These are phyloP conservation scores for Akanthomyces uredinophilus DNA, from an alignment of 2,329 filamentous ascomycete species.

Conservation along the genomic window DNA sequence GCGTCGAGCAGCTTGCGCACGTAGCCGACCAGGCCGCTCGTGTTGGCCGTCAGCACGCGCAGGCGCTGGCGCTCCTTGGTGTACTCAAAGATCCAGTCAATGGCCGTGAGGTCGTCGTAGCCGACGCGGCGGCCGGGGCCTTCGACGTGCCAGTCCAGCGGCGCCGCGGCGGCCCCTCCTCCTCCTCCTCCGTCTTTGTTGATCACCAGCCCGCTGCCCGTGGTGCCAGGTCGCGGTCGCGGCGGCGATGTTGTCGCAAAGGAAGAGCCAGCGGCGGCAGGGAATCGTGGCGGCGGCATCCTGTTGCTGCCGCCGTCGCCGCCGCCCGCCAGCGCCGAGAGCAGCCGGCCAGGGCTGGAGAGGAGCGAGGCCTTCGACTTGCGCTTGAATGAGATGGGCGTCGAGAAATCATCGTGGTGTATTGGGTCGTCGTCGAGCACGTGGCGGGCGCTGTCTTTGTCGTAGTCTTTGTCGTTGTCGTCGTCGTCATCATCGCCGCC, in stretches of 20 bases:
- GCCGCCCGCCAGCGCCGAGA: constrained; percentile 43
- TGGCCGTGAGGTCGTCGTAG: constrained; percentile 94
- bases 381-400: constrained; percentile 66
- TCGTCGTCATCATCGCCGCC: constrained; percentile 21
- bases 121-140: constrained; percentile 84
- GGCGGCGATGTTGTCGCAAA: neutral
- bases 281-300: constrained; percentile 15
- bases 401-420: constrained; percentile 38
- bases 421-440: constrained; percentile 54
- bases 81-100: constrained; percentile 99
- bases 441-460: constrained; percentile 23
- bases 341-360: constrained; percentile 42
- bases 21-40: constrained; percentile 67
- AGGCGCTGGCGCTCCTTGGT: constrained; percentile 89
- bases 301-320: constrained; percentile 18
- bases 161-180: constrained; percentile 39
- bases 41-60: constrained; percentile 66
- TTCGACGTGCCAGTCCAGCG: constrained; percentile 80
- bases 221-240: neutral
- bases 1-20: constrained; percentile 70
- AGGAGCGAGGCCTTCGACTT: constrained; percentile 50
- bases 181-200: constrained; percentile 15
- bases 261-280: neutral
- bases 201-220: neutral
- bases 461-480: constrained; percentile 34